phyloP scores from a whole-genome alignment of 2,329 filamentous ascomycete genomes.

The Penicillium hordei region DNA sequence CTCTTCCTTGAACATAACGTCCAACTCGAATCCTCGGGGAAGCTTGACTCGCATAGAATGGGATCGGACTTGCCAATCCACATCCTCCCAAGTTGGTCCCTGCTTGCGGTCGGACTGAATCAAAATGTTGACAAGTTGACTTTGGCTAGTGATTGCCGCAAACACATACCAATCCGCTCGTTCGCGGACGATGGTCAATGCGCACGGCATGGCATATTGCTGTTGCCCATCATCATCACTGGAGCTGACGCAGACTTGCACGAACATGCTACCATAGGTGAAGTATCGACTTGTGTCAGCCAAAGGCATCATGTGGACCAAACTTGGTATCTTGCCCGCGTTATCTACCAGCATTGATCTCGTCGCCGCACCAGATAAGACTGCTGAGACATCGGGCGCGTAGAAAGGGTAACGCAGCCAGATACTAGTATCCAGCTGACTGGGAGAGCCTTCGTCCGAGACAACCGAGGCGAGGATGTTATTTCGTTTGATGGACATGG shows the following conservation, averaged over 20 bases:
- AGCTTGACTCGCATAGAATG: constrained; percentile 67
- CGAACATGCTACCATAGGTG: constrained; percentile 75
- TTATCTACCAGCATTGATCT: constrained; percentile 48
- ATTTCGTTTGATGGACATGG: constrained; percentile 81
- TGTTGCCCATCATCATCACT: constrained; percentile 60
- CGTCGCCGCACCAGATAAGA: constrained; percentile 62
- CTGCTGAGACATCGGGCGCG: constrained; percentile 67
- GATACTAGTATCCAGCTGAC: constrained; percentile 76
- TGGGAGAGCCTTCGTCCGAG: constrained; percentile 66
- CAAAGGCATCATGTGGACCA: constrained; percentile 71
- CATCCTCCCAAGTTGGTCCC: constrained; percentile 76
- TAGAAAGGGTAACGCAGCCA: constrained; percentile 78
- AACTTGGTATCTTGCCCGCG: constrained; percentile 48
- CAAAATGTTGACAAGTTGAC: constrained; percentile 70
- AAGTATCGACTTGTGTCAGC: constrained; percentile 73
- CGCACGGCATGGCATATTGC: constrained; percentile 69
- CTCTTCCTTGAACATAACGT: constrained; percentile 68
- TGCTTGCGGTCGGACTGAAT: constrained; percentile 68
- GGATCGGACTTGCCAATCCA: constrained; percentile 72
- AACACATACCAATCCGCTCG: constrained; percentile 68
- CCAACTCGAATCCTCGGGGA: constrained; percentile 72
- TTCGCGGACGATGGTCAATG: constrained; percentile 72
- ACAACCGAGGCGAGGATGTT: constrained; percentile 66
- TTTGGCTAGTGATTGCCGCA: constrained; percentile 76
- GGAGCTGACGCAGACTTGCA: constrained; percentile 72